These are phyloP conservation scores for Tetrahymena borealis DNA, from an alignment of 73 alveolate species.

Conservation along the genomic window DNA sequence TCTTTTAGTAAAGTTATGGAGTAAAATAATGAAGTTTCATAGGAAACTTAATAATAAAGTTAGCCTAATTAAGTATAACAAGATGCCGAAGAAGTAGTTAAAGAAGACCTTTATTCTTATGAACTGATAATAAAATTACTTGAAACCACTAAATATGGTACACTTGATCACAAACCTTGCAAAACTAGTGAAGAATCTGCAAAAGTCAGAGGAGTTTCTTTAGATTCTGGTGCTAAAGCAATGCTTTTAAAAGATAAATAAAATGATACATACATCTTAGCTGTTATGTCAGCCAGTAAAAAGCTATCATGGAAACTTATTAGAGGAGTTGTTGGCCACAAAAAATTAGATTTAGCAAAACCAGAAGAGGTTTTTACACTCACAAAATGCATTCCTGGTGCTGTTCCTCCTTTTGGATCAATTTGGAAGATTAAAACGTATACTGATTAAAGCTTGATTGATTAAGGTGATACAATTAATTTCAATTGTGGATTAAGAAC, in stretches of 20 bases:
- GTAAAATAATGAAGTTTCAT: background rate
- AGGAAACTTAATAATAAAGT: background rate
- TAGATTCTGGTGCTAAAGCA: conserved; percentile 96
- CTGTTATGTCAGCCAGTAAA: conserved; percentile 92
- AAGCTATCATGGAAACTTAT: conserved; percentile 76
- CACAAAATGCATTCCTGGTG: conserved; percentile 94
- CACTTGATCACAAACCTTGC: conserved; percentile 65
- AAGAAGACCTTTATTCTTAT: background rate
- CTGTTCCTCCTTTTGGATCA: conserved; percentile 99
- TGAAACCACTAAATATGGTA: background rate
- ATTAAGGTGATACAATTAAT: conserved; percentile 81
- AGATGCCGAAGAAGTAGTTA: background rate
- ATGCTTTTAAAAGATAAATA: conserved; percentile 81
- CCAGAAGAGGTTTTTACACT: conserved; percentile 77
- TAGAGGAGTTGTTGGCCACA: conserved; percentile 73
- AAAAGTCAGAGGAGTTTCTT: conserved; percentile 85
- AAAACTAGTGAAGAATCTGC: conserved; percentile 93
- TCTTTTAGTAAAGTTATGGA: background rate
- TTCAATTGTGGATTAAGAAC: conserved; percentile 95
- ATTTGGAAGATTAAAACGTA: conserved; percentile 73
- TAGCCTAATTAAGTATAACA: background rate
- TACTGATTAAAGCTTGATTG: conserved; percentile 72
- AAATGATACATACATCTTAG: conserved; percentile 62
- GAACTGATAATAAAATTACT: background rate
- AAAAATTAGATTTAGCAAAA: conserved; percentile 87